Evolutionary conservation across 225 moss, liverwort and hornwort species (phyloP), one percentile per base, ranked within the genome.

Genomic region (Sphagnum contortum): DNA sequence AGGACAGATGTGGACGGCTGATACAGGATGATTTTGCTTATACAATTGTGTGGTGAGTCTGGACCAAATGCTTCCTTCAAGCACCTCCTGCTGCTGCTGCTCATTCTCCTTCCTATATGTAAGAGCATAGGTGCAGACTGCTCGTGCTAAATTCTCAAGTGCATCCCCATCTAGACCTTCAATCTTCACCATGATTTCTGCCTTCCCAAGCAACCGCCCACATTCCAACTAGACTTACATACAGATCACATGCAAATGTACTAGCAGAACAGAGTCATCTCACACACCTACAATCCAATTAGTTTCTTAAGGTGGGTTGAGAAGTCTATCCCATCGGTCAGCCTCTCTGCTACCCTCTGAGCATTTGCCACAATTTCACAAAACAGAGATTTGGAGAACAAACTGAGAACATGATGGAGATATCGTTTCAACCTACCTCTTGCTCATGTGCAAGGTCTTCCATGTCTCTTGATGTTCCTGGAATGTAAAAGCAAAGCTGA

Each of bases 71-170:
- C 72, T 59, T 52, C 51, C 62, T n/a, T 62, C 70, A 12, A 68
- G 69, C 53, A 4, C 29, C 50, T 56, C 74, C 64, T 71, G 79
- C 47, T 76, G 47, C 64, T 71, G 79, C 47, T 76, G 47, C 49
- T 69, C 82, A 12, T 53, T 60, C 59, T 87, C 80, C 80, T 75
- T 82, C 60, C 89, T 82, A 65, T 77, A 83, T 55, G 81, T 72
- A 65, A 91, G 50, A 9, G 87, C 85, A 68, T 91, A 89, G 3
- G 80, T 72, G 64, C 80, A 83, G 3, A 91, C 77, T 12, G 75
- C 75, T 68, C 83, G 72, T 8, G 89, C 89, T 63, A 94, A 70
- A 57, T 76, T 79, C 8, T 80, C 80, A 73, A 91, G 80, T 55
- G 74, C 63, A 29, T 64, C 80, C 12, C 70, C 69, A 66, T 89